Conservation (phyloP, 352 stramenopile genomes). For the Phytophthora pinifolia region DNA sequence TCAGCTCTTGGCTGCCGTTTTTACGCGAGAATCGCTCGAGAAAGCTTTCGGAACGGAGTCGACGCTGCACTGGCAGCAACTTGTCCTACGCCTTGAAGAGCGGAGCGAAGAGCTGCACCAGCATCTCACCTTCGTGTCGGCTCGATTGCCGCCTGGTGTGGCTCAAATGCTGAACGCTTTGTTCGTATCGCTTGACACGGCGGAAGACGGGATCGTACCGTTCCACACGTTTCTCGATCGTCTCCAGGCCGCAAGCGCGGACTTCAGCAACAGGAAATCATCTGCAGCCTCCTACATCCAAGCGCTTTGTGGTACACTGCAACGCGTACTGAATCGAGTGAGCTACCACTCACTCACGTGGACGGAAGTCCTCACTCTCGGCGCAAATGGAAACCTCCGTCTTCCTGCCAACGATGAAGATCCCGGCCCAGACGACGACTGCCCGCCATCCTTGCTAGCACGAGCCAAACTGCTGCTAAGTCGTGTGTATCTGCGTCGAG, state of each 20-base stretch:
- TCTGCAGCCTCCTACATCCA: constrained; percentile 30
- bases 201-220: constrained; percentile 43
- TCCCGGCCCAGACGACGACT: constrained; percentile 13
- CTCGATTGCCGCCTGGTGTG: constrained; percentile 21
- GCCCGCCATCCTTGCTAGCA: constrained; percentile 30
- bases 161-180: constrained; percentile 22
- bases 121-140: constrained; percentile 36
- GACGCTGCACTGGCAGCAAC: constrained; percentile 59
- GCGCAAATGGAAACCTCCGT: constrained; percentile 8
- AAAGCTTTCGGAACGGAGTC: constrained; percentile 31
- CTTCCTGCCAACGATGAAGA: constrained; percentile 23
- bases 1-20: constrained; percentile 18
- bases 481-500: constrained; percentile 51
- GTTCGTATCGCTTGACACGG: constrained; percentile 48
- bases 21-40: constrained; percentile 13
- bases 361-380: constrained; percentile 25
- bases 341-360: constrained; percentile 32
- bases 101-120: constrained; percentile 36
- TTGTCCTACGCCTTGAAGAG: constrained; percentile 49
- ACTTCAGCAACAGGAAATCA: constrained; percentile 23
- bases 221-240: constrained; percentile 39
- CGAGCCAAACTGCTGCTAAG: constrained; percentile 53
- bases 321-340: constrained; percentile 28
- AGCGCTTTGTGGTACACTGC: constrained; percentile 26
- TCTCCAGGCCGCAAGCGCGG: constrained; percentile 23